phyloP scores from a whole-genome alignment of 805 yeast genomes.

The Candida vaughaniae region DNA sequence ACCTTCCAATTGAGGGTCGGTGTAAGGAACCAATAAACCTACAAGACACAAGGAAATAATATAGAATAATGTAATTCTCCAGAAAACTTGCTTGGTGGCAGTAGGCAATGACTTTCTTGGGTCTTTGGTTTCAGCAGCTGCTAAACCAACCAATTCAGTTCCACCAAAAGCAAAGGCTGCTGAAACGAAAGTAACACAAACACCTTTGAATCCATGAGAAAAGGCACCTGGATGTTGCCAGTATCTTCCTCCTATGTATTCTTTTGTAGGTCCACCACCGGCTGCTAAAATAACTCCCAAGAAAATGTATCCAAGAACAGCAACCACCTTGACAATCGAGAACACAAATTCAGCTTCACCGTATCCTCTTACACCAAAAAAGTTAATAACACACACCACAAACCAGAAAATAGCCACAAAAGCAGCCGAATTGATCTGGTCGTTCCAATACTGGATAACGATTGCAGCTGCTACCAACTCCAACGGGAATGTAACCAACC shows the following conservation, averaged over 20 bases:
- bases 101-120: slow-evolving; percentile 38
- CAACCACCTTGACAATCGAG: slow-evolving; percentile 62
- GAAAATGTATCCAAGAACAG: slow-evolving; percentile 58
- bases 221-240: slow-evolving; percentile 58
- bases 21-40: slow-evolving; percentile 55
- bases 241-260: slow-evolving; percentile 48
- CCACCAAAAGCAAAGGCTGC: slow-evolving; percentile 44
- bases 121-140: slow-evolving; percentile 41
- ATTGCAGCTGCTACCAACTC: slow-evolving; percentile 62
- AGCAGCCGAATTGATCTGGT: slow-evolving; percentile 52
- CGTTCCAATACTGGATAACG: slow-evolving; percentile 57
- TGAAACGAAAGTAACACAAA: slow-evolving; percentile 37
- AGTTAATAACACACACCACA: slow-evolving; percentile 43
- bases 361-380: slow-evolving; percentile 54
- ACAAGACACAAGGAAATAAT: slow-evolving; percentile 47
- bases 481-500: slow-evolving; percentile 55
- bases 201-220: slow-evolving; percentile 46
- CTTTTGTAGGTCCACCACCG: slow-evolving; percentile 51
- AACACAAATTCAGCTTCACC: slow-evolving; percentile 68
- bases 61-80: slow-evolving; percentile 42
- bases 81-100: slow-evolving; percentile 43
- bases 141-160: slow-evolving; percentile 38
- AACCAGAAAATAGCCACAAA: slow-evolving; percentile 59
- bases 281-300: slow-evolving; percentile 44
- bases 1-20: slow-evolving; percentile 27